Evolutionary conservation across 257 asterid genomes (phyloP).

Genomic region (Catharanthus roseus): DNA sequence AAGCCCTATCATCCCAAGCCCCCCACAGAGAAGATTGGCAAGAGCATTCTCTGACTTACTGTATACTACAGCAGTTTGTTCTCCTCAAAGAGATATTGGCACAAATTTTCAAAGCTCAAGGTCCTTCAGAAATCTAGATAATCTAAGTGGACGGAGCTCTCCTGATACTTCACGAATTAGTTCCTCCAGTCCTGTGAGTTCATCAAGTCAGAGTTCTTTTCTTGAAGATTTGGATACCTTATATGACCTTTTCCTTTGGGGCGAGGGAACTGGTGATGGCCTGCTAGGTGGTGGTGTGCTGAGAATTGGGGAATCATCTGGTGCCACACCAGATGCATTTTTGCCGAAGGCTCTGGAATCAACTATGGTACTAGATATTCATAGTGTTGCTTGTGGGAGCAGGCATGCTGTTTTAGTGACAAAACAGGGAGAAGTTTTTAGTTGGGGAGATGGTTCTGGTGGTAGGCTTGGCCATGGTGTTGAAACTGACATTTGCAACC

Average conservation of each 20-base stretch:
- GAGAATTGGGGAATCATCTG: constrained; percentile 26
- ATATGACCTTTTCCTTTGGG: constrained; percentile 58
- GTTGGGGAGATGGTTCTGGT: constrained; percentile 71
- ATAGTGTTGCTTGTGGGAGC: constrained; percentile 51
- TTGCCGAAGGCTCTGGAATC: constrained; percentile 57
- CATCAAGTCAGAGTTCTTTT: constrained; percentile 52
- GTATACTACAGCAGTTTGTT: constrained; percentile 27
- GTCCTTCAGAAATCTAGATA: constrained; percentile 27
- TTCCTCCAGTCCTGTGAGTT: constrained; percentile 48
- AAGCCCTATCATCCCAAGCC: constrained; percentile 27
- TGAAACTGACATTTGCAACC: constrained; percentile 39
- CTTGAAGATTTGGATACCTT: constrained; percentile 37
- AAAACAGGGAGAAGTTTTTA: constrained; percentile 54
- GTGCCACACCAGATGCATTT: constrained; percentile 33
- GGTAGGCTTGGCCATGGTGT: constrained; percentile 75
- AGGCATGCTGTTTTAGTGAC: constrained; percentile 54
- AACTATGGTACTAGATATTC: constrained; percentile 45
- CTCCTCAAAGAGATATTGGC: constrained; percentile 37
- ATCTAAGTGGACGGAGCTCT: constrained; percentile 35
- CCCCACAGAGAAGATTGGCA: constrained; percentile 46
- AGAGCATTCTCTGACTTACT: constrained; percentile 56
- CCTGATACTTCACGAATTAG: constrained; percentile 40
- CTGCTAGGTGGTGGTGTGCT: constrained; percentile 42
- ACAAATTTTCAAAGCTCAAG: constrained; percentile 32
- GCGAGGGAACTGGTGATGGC: constrained; percentile 59